Evolutionary conservation across 345 rosid species (phyloP).

Genomic region (Salix koriyanagi): DNA sequence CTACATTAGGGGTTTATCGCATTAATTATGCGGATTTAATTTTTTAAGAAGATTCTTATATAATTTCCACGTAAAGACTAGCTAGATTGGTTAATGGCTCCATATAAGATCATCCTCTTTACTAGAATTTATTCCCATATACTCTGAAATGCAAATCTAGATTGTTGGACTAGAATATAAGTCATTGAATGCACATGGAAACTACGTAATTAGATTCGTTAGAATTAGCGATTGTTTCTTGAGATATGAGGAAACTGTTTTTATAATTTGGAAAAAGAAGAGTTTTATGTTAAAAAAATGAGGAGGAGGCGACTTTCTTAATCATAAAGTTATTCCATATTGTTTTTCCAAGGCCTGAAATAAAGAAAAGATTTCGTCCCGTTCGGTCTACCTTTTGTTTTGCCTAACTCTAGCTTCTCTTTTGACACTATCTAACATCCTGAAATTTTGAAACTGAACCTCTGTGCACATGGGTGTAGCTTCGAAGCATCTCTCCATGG

Average conservation of each 20-base stretch:
- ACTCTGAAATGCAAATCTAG: too few species aligned
- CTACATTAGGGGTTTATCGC: too few species aligned
- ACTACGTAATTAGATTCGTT: not conserved
- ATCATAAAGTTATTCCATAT: not conserved
- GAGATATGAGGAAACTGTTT: not conserved
- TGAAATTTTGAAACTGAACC: not conserved
- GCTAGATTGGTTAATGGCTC: too few species aligned
- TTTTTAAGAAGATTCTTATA: too few species aligned
- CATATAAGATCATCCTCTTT: too few species aligned
- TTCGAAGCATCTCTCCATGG: constrained; percentile 3
- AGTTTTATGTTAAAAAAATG: not conserved
- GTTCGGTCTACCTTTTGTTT: not conserved
- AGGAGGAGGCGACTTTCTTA: not conserved
- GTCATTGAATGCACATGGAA: too few species aligned
- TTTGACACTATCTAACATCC: constrained; percentile 8
- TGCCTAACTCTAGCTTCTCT: constrained; percentile 14
- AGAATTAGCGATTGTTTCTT: not conserved
- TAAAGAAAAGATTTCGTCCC: not conserved
- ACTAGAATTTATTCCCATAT: too few species aligned
- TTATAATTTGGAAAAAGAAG: not conserved
- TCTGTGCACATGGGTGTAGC: too few species aligned
- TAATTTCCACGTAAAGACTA: too few species aligned
- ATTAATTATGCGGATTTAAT: too few species aligned
- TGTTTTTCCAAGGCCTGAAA: not conserved
- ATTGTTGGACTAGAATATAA: too few species aligned